Evolutionary conservation across 352 stramenopile genomes (phyloP), one percentile per base, ranked within the genome.

Genomic region (Globisporangium heterothallicum): DNA sequence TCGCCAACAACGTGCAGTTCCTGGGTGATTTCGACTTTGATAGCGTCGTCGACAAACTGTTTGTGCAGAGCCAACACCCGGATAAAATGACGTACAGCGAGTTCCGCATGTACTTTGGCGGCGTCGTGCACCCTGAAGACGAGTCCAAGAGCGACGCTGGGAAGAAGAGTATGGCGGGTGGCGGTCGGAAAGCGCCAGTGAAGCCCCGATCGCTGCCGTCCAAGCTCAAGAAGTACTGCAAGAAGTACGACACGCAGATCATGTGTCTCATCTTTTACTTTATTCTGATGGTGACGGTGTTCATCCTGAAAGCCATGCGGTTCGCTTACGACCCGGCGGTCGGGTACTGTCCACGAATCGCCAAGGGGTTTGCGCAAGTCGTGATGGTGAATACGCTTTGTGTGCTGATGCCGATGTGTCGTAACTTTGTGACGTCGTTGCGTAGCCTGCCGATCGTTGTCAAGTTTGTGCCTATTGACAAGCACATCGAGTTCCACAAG

Each of bases 321-420:
- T 76, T 83, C 21, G 4, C 44, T 0, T 62, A 69, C 36, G 76
- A 87, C 46, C 59, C 73, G 7, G 79, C 75, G 0, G 72, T 85
- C 10, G 73, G 74, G 0, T 78, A 75, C 43, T 73, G 59, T 14
- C 65, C 75, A 5, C 66, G 73, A 1, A 67, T 88, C 56, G 80
- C 80, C 19, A 87, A 86, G 48, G 80, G 73, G 2, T 88, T 72
- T 41, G 75, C 80, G 3, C 76, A 92, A 52, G 68, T 90, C 49
- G 68, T 79, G 45, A 70, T 88, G 63, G 71, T 92, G 14, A 84
- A 89, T 59, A 85, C 77, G 18, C 68, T 78, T 42, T 88, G 84
- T 46, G 72, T 92, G 6, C 55, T 92, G 53, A 50, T 92, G 16
- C 76, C 81, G 2, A 85, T 92, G 70, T 90, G 81, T 26, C 76